Percentiles rank a stretch among this genome's conserved stretches.
phyloP scores from a whole-genome alignment of 352 stramenopile genomes.

The Nothophytophthora sp. region DNA sequence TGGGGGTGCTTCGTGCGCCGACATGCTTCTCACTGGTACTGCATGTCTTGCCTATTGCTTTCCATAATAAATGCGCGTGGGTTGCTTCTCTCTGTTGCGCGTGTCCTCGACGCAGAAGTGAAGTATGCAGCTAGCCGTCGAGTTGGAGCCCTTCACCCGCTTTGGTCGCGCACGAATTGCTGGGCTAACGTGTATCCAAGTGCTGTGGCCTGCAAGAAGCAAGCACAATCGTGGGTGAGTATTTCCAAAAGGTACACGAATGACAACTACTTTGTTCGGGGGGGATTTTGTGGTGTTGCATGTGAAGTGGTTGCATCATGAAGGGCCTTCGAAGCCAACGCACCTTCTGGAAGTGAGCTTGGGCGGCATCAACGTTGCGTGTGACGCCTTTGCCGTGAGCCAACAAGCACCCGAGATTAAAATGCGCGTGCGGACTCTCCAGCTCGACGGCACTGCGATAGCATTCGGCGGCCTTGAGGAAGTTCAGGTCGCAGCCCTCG shows the following conservation, averaged over 20 bases:
- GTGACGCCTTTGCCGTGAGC: slow-evolving; percentile 61
- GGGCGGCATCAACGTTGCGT: slow-evolving; percentile 53
- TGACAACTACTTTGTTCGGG: too few relatives aligned
- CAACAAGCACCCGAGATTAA: slow-evolving; percentile 77
- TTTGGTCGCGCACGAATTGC: slow-evolving; percentile 43
- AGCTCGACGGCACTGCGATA: slow-evolving; percentile 54
- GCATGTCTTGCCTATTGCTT: slow-evolving; percentile 24
- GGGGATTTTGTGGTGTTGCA: too few relatives aligned
- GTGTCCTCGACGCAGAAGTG: slow-evolving; percentile 12
- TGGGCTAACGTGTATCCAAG: slow-evolving; percentile 63
- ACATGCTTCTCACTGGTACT: slow-evolving; percentile 18
- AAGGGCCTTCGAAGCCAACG: slow-evolving; percentile 1
- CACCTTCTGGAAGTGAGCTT: slow-evolving; percentile 60
- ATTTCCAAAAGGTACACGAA: too few relatives aligned
- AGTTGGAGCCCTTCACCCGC: not conserved
- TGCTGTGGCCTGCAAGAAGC: slow-evolving; percentile 32
- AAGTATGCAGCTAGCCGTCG: not conserved
- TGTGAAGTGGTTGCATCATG: not conserved
- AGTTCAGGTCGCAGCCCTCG: slow-evolving; percentile 70
- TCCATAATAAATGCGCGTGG: slow-evolving; percentile 39
- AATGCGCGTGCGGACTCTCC: slow-evolving; percentile 62
- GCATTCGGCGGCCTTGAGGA: slow-evolving; percentile 49
- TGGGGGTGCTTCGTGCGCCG: slow-evolving; percentile 9
- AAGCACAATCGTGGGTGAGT: slow-evolving; percentile 6
- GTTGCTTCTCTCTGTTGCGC: slow-evolving; percentile 21